phyloP scores from a whole-genome alignment of 148 eudicot species.

The Rheum nobile region DNA sequence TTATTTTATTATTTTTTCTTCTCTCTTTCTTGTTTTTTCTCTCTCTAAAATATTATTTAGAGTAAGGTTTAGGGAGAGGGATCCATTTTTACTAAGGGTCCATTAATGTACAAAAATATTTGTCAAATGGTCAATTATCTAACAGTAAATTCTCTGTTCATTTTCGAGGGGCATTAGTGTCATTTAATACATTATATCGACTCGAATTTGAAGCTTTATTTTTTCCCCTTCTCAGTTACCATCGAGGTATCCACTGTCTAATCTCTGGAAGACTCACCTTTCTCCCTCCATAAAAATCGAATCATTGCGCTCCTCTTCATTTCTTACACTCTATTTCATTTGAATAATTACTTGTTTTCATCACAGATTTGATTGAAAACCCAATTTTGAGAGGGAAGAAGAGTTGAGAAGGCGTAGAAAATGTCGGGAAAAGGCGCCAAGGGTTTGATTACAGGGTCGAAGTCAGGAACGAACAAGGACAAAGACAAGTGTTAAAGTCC shows the following conservation, averaged over 20 bases:
- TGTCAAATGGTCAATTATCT: too few species aligned
- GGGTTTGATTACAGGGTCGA: constrained; percentile 52
- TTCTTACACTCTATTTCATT: not conserved
- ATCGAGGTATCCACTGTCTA: too few species aligned
- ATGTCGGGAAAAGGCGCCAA: constrained; percentile 82
- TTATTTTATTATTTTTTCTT: too few species aligned
- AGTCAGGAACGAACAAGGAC: constrained; percentile 39
- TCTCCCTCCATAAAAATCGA: not conserved
- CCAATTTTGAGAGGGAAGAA: not conserved
- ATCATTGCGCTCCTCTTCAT: not conserved
- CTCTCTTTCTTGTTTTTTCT: too few species aligned
- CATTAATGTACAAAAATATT: too few species aligned
- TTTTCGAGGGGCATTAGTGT: not conserved
- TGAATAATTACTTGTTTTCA: not conserved
- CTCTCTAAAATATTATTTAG: too few species aligned
- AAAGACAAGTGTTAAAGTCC: too few species aligned
- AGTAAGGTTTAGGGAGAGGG: too few species aligned
- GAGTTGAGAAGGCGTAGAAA: constrained; percentile 5
- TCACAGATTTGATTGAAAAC: not conserved
- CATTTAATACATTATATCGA: not conserved
- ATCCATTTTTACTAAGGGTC: too few species aligned
- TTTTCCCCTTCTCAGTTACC: not conserved
- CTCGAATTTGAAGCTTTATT: not conserved
- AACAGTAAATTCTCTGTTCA: not conserved
- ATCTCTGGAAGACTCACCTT: not conserved